Evolutionary conservation across 2,329 filamentous ascomycete genomes (phyloP), one percentile per base, ranked within the genome.

Genomic region (Colletotrichum costaricense): DNA sequence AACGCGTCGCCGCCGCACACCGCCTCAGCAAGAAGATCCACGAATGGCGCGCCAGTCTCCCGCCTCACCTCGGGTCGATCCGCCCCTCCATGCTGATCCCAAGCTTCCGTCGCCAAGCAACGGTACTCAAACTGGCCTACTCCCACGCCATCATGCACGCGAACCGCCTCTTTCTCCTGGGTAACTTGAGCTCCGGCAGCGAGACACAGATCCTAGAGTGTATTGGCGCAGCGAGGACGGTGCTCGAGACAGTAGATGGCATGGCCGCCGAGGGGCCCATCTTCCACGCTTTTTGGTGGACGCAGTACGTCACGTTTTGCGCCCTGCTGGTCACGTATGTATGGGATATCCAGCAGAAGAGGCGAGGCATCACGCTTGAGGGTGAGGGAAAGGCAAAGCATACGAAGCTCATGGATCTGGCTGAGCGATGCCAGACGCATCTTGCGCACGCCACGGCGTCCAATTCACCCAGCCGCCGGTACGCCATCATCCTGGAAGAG

Each of bases 71-170:
- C 0, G 82, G 84, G 3, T 82, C 82, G 0, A 80, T 88, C 14
- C 81, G 82, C 3, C 86, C 86, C 0, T 84, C 82, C 0, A 86
- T 83, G 70, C 78, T 88, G 2, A 85, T 88, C 12, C 82, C 84
- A 0, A 83, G 81, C 5, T 87, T 88, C 52, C 81, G 79, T 42
- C 83, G 82, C 4, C 89, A 91, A 74, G 85, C 88, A 2, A 86
- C 83, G 0, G 88, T 89, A 1, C 78, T 91, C 11, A 87, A 86
- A 52, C 80, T 91, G 0, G 88, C 88, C 0, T 86, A 90, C 74
- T 86, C 84, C 5, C 89, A 91, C 66, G 87, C 88, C 2, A 82
- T 88, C 9, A 88, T 91, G 77, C 84, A 91, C 22, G 85, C 88
- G 7, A 89, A 88, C 59, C 85, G 89, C 0, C 85, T 87, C 0